Evolutionary conservation across 257 asterid species (phyloP).

Genomic region (Marsdenia floribunda): DNA sequence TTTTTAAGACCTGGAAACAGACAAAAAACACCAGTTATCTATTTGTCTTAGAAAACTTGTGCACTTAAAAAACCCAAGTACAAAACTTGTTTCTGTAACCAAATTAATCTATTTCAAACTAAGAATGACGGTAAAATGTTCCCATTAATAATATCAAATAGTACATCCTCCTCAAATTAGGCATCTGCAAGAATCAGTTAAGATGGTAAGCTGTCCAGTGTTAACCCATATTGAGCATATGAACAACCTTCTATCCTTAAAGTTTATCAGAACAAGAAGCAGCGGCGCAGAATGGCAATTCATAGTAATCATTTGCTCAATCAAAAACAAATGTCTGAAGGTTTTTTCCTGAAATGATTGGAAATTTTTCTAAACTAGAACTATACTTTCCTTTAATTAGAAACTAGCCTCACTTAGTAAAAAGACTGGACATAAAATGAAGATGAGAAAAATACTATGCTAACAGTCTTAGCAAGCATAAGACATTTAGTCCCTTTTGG

Average conservation of each 20-base stretch:
- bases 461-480: background rate
- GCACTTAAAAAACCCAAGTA: background rate
- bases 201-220: background rate
- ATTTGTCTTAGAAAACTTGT: background rate
- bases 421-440: background rate
- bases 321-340: background rate
- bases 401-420: background rate
- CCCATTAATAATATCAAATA: background rate
- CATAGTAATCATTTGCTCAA: background rate
- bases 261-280: background rate
- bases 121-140: background rate
- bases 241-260: background rate
- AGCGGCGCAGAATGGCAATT: background rate
- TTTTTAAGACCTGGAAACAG: constrained; percentile 74
- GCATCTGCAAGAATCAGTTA: background rate
- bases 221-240: background rate
- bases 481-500: background rate
- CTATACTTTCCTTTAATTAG: background rate
- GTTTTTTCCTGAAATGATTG: background rate
- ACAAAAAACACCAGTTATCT: background rate
- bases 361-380: background rate
- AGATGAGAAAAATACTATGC: background rate
- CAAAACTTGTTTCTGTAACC: background rate
- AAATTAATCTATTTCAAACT: background rate
- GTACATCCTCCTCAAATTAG: background rate